phyloP scores from a whole-genome alignment of 2,329 filamentous ascomycete genomes.

The Volutella citrinella region DNA sequence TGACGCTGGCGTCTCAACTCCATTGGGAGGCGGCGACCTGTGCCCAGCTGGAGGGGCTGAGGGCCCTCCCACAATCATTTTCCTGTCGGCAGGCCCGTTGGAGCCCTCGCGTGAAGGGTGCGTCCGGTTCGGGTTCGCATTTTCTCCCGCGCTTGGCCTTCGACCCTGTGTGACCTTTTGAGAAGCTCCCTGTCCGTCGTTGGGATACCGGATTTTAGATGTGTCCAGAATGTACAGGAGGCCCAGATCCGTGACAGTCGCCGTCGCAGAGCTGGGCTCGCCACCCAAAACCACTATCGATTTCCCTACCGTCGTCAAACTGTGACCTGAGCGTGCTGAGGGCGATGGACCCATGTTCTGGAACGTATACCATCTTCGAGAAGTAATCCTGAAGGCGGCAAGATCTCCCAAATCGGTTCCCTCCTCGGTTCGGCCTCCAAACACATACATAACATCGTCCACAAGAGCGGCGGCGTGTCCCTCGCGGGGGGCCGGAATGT shows the following conservation, averaged over 20 bases:
- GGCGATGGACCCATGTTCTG: slow-evolving; percentile 99
- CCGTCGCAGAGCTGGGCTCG: slow-evolving; percentile 84
- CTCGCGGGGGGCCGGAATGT: slow-evolving; percentile 90
- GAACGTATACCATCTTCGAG: slow-evolving; percentile 96
- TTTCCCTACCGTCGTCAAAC: slow-evolving; percentile 94
- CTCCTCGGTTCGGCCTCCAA: slow-evolving; percentile 92
- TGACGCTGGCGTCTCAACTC: too few relatives aligned
- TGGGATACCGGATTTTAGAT: slow-evolving; percentile 92
- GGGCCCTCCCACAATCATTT: slow-evolving; percentile 35
- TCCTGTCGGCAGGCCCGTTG: slow-evolving; percentile 48
- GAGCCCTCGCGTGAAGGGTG: slow-evolving; percentile 50
- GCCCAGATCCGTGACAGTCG: slow-evolving; percentile 78
- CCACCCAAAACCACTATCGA: slow-evolving; percentile 89
- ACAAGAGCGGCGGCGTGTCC: slow-evolving; percentile 92
- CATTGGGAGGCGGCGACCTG: slow-evolving; percentile 36
- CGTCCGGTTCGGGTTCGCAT: slow-evolving; percentile 30
- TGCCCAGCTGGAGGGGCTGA: slow-evolving; percentile 39
- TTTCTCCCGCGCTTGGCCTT: slow-evolving; percentile 42
- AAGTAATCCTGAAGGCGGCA: slow-evolving; percentile 72
- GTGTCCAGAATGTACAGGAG: slow-evolving; percentile 92
- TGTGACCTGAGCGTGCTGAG: slow-evolving; percentile 89
- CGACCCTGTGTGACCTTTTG: slow-evolving; percentile 40
- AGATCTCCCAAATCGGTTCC: slow-evolving; percentile 90
- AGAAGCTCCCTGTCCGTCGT: slow-evolving; percentile 55
- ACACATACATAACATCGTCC: slow-evolving; percentile 98